Evolutionary conservation across 805 yeast genomes (phyloP), one percentile per base, ranked within the genome.

Genomic region (Komagataella mondaviorum): DNA sequence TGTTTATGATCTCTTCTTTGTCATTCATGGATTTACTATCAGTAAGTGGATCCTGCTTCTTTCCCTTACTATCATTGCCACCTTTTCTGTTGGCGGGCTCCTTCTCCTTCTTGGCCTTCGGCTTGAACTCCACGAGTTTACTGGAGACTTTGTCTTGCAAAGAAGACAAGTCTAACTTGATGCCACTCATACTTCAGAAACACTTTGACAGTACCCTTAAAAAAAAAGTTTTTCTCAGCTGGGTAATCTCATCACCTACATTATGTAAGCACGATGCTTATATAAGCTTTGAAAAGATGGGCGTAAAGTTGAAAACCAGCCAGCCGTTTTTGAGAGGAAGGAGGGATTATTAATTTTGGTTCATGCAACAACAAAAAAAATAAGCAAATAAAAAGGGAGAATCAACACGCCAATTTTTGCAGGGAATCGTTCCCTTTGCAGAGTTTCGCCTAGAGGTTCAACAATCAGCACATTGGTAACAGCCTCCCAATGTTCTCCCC

Each of bases 101-200:
- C 46, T 60, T 51, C 47, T 56, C 54, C 36, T 60, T 51, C 12
- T 49, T 54, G 43, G 63, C 59, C 48, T 56, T 56, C 30, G 50
- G 23, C 50, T 54, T 59, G 48, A 59, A 62, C 48, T 60, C 60
- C 23, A 61, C 61, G 53, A 82, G 63, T 60, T 82, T 81, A 47
- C 69, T 72, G 22, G 83, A 67, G 46, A 85, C 80, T 63, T 77
- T 83, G 56, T 79, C 87, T 64, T 75, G 83, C 62, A 85, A 69
- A 23, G 86, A 78, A 48, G 83, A 64, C 55, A 78, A 63, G 63
- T 71, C 75, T 56, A 77, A 63, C 53, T 66, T 69, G 7, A 72
- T 60, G 45, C 70, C 63, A 52, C 72, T 77, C 81, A 76, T 76
- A 36, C 23, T 48, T 17, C 14, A 17, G 20, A 44, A 30, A 4